phyloP scores from a whole-genome alignment of 306 rosid genomes.

The Cucurbita moschata region DNA sequence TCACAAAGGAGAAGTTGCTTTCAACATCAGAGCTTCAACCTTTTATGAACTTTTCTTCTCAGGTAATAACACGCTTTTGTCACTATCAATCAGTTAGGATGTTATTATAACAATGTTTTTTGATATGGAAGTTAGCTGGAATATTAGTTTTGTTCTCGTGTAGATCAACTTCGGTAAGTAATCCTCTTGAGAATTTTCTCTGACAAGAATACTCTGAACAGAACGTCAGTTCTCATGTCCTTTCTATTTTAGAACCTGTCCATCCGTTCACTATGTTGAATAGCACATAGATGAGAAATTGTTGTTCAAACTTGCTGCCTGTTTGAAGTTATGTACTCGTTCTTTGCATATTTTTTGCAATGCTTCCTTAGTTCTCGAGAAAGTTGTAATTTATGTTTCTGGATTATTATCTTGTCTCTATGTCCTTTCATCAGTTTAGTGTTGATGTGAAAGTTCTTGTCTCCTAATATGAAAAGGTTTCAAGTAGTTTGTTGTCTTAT shows the following conservation, averaged over 20 bases:
- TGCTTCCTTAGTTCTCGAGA: not conserved
- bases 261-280: not conserved
- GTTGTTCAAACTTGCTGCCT: not conserved
- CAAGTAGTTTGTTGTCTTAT: not conserved
- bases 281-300: not conserved
- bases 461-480: not conserved
- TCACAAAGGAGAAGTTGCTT: conserved; percentile 86
- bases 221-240: not conserved
- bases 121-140: not conserved
- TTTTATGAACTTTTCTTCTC: conserved; percentile 73
- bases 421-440: not conserved
- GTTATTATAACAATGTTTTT: not conserved
- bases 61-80: conserved; percentile 35
- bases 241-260: not conserved
- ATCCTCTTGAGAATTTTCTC: not conserved
- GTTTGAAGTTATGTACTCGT: not conserved
- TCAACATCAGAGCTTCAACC: conserved; percentile 59
- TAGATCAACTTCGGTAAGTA: not conserved
- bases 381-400: not conserved
- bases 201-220: not conserved
- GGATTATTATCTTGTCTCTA: not conserved
- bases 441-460: not conserved
- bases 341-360: not conserved
- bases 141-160: not conserved
- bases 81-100: not conserved